Conservation (phyloP, 352 stramenopile species). For the Pythium brachiatum region DNA sequence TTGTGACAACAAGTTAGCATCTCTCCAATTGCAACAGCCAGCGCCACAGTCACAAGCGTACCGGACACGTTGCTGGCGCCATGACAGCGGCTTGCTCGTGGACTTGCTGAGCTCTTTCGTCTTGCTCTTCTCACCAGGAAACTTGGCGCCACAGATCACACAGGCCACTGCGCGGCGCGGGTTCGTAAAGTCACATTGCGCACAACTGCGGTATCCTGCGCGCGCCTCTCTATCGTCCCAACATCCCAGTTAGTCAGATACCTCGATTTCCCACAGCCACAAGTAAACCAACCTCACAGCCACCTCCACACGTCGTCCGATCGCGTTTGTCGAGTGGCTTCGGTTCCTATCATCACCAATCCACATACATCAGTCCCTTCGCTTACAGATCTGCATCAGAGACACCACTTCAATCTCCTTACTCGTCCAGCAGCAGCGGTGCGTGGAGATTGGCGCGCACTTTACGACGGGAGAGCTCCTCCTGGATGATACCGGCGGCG, state of each 20-base stretch:
- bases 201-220: conserved; percentile 12
- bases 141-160: conserved; percentile 17
- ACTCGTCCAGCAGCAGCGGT: conserved; percentile 49
- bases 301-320: conserved; percentile 19
- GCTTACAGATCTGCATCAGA: too few species aligned
- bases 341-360: not conserved
- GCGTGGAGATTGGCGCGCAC: conserved; percentile 47
- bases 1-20: too few species aligned
- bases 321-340: conserved; percentile 5
- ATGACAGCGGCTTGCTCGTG: conserved; percentile 10
- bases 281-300: conserved; percentile 30
- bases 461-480: conserved; percentile 37
- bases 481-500: conserved; percentile 36
- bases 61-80: conserved; percentile 19
- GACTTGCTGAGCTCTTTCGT: not conserved
- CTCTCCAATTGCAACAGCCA: too few species aligned
- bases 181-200: conserved; percentile 24
- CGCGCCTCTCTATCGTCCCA: conserved; percentile 11
- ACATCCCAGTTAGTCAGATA: not conserved
- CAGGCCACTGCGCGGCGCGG: conserved; percentile 17
- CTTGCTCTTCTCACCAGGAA: conserved; percentile 5
- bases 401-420: too few species aligned
- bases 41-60: not conserved
- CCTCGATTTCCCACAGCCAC: not conserved
- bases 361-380: conserved; percentile 8